phyloP scores from a whole-genome alignment of 208 protist genomes.

The Acanthamoeba castellanii region DNA sequence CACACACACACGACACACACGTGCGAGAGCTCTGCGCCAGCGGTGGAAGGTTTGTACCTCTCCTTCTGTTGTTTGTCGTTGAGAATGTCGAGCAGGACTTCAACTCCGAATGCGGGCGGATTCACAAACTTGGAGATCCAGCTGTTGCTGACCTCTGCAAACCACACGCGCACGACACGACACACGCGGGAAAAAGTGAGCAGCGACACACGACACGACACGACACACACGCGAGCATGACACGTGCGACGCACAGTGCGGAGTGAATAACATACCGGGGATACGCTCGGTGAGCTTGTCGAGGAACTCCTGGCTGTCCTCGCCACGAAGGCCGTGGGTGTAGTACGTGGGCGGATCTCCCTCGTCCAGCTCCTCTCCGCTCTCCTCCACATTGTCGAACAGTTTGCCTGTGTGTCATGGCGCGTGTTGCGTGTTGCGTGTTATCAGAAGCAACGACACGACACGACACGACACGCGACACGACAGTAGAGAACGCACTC shows the following conservation, averaged over 20 bases:
- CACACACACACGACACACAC: too few species aligned
- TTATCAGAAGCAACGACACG: neutral
- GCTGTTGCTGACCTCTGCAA: neutral
- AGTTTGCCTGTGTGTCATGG: neutral
- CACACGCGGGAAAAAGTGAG: neutral
- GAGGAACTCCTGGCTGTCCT: constrained; percentile 5
- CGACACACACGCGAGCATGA: neutral
- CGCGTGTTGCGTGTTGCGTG: too few species aligned
- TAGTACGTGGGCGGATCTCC: neutral
- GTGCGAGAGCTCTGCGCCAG: too few species aligned
- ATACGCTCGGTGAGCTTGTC: neutral
- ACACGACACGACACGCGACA: neutral
- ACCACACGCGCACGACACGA: neutral
- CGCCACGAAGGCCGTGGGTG: neutral
- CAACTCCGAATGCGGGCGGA: neutral
- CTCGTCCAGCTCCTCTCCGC: constrained; percentile 22
- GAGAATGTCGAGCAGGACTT: neutral
- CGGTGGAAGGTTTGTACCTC: neutral
- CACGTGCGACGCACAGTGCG: too few species aligned
- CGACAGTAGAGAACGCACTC: neutral
- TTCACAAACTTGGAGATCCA: constrained; percentile 58
- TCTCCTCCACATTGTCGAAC: neutral
- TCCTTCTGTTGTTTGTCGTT: neutral
- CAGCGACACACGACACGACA: neutral
- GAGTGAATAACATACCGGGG: neutral